phyloP scores from a whole-genome alignment of 805 yeast genomes.

The Candida maesae region DNA sequence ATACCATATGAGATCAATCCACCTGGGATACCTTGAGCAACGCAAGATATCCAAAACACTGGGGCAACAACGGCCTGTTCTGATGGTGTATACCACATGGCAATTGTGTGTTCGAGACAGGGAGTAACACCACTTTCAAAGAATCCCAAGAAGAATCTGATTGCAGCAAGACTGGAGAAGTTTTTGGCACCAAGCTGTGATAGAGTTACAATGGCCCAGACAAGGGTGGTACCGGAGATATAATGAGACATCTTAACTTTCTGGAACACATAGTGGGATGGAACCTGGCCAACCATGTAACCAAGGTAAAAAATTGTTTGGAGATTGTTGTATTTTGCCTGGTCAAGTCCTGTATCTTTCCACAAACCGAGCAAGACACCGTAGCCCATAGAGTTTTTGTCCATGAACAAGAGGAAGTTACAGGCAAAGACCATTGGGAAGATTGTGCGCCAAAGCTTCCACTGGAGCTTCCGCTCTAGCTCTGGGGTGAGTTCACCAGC shows the following conservation, averaged over 20 bases:
- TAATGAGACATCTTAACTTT: constrained; percentile 41
- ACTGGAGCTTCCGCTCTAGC: constrained; percentile 7
- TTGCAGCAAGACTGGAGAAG: constrained; percentile 28
- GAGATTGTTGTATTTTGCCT: constrained; percentile 35
- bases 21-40: constrained; percentile 14
- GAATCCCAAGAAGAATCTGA: constrained; percentile 40
- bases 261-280: constrained; percentile 40
- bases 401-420: constrained; percentile 18
- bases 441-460: constrained; percentile 21
- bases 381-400: constrained; percentile 18
- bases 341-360: constrained; percentile 10
- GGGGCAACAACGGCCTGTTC: constrained; percentile 43
- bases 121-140: constrained; percentile 47
- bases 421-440: constrained; percentile 20
- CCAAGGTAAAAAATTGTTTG: constrained; percentile 46
- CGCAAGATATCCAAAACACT: constrained; percentile 29
- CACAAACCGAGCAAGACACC: constrained; percentile 14
- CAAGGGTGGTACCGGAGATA: constrained; percentile 39
- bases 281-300: constrained; percentile 47
- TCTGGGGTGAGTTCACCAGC: constrained; percentile 19
- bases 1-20: constrained; percentile 17
- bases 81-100: constrained; percentile 38
- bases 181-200: constrained; percentile 30
- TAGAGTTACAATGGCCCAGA: constrained; percentile 41
- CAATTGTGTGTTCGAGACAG: constrained; percentile 36